Evolutionary conservation across 495 filamentous ascomycete species (phyloP).

Genomic region (Neurospora tetrasperma): DNA sequence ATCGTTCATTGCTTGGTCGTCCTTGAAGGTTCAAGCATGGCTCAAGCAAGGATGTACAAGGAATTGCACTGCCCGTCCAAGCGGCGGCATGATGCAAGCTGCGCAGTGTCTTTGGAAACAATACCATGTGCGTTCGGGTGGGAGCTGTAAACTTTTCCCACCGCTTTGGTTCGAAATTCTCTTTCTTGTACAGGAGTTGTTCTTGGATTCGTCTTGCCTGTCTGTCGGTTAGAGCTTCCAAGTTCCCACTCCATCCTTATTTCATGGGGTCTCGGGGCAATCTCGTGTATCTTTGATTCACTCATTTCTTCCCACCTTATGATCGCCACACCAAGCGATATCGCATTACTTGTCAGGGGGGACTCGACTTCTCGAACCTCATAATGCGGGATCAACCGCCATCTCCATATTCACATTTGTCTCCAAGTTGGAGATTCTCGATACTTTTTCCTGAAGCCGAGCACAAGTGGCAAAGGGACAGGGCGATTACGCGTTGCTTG

Average conservation of each 20-base stretch:
- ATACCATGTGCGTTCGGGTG: background rate
- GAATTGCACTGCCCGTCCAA: constrained; percentile 1
- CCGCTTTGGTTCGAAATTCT: background rate
- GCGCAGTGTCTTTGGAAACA: background rate
- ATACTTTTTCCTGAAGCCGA: background rate
- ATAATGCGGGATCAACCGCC: background rate
- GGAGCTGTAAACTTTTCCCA: background rate
- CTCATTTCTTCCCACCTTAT: background rate
- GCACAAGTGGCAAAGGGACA: background rate
- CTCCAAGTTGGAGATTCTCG: background rate
- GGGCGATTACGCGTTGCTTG: background rate
- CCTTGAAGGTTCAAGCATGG: background rate
- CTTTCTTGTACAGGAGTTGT: background rate
- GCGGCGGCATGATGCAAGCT: background rate
- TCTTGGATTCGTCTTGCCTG: background rate
- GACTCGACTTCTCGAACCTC: background rate
- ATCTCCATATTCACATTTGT: background rate
- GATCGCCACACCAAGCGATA: background rate
- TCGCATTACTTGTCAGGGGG: background rate
- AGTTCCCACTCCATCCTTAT: background rate
- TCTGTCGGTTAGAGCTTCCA: background rate
- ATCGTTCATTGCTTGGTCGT: background rate
- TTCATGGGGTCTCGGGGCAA: background rate
- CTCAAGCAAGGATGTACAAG: background rate
- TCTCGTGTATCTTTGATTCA: background rate